Conservation (phyloP, 805 yeast species). For the Candida insectorum region DNA sequence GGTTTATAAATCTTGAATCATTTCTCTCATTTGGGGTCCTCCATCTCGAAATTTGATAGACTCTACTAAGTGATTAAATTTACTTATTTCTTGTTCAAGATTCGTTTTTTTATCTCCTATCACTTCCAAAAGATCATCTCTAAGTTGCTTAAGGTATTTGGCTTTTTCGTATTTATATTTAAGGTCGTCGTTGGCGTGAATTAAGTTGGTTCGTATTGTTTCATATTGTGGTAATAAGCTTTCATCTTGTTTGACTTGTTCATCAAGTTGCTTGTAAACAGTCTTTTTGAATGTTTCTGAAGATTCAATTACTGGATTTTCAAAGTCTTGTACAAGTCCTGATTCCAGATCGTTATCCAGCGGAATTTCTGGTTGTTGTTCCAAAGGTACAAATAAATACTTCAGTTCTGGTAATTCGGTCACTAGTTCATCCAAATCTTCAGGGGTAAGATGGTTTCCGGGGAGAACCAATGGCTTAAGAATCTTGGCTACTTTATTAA, state of each 20-base stretch:
- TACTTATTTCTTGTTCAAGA: slow-evolving; percentile 17
- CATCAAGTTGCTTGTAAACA: slow-evolving; percentile 16
- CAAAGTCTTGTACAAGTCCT: slow-evolving; percentile 9
- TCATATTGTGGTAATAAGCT: slow-evolving; percentile 19
- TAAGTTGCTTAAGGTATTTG: slow-evolving; percentile 19
- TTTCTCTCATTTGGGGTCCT: slow-evolving; percentile 4
- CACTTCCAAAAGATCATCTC: slow-evolving; percentile 6
- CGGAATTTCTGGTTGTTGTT: neutral
- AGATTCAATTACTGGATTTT: slow-evolving; percentile 4
- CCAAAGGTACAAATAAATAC: slow-evolving; percentile 16
- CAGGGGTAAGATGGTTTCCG: no score
- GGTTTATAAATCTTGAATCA: slow-evolving; percentile 1
- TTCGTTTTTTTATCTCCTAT: slow-evolving; percentile 5
- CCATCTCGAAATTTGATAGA: slow-evolving; percentile 8
- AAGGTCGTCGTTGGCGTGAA: slow-evolving; percentile 16
- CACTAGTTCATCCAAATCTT: slow-evolving; percentile 22
- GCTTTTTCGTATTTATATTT: slow-evolving; percentile 28
- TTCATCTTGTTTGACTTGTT: slow-evolving; percentile 13
- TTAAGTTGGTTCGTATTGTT: slow-evolving; percentile 14
- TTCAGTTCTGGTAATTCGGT: slow-evolving; percentile 31
- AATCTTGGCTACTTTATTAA: slow-evolving; percentile 17
- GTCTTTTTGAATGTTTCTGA: slow-evolving; percentile 6
- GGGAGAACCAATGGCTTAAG: slow-evolving; percentile 28
- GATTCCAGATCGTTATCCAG: neutral
- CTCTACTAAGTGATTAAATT: slow-evolving; percentile 17